Percentiles rank a stretch among this genome's conserved stretches.
Conservation (phyloP, 2,329 filamentous ascomycete species). For the Cytospora paraplurivora region DNA sequence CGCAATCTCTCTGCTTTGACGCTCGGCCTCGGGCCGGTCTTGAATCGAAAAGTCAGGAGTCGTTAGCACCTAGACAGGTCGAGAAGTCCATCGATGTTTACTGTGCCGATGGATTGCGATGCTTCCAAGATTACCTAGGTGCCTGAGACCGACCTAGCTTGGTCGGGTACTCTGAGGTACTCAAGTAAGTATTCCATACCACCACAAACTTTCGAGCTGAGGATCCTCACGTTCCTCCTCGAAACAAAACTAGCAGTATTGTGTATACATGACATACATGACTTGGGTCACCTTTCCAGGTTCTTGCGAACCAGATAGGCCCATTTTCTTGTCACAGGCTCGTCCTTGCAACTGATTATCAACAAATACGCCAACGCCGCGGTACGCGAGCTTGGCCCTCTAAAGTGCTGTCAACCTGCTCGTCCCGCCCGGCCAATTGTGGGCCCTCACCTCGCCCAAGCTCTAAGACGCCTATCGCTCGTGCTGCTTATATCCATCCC, state of each 20-base stretch:
- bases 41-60: not conserved
- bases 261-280: not conserved
- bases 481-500: not conserved
- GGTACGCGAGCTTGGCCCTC: not conserved
- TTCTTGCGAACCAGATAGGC: not conserved
- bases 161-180: too few species aligned
- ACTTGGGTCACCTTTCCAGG: not conserved
- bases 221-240: constrained; percentile 2
- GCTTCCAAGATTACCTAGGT: too few species aligned
- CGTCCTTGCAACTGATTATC: not conserved
- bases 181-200: too few species aligned
- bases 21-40: not conserved
- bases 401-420: not conserved
- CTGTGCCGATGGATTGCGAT: too few species aligned
- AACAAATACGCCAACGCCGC: not conserved
- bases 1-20: not conserved
- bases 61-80: not conserved
- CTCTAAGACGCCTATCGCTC: not conserved
- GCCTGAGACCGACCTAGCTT: too few species aligned
- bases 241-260: constrained; percentile 11
- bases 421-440: constrained; percentile 1
- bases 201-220: not conserved
- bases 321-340: not conserved
- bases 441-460: not conserved
- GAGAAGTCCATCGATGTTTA: too few species aligned